Conservation (phyloP, 345 rosid genomes). For the Hibiscus syriacus region DNA sequence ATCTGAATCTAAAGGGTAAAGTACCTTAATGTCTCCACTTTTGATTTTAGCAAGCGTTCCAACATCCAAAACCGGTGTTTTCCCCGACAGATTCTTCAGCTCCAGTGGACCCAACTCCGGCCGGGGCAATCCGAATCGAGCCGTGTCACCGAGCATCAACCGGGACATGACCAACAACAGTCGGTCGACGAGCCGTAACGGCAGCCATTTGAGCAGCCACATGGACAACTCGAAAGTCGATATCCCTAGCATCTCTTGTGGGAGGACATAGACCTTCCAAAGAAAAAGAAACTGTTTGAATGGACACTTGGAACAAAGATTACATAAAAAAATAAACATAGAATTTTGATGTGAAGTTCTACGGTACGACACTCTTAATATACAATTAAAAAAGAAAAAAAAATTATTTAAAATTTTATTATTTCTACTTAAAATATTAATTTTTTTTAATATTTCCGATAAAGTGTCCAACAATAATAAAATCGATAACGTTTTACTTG, state of each 20-base stretch:
- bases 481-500: too few species aligned
- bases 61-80: constrained; percentile 88
- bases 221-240: constrained; percentile 93
- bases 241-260: constrained; percentile 86
- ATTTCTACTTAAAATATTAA: too few species aligned
- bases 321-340: background rate
- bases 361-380: too few species aligned
- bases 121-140: constrained; percentile 62
- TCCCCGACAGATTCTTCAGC: constrained; percentile 65
- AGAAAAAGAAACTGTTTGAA: constrained; percentile 1
- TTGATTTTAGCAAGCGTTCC: constrained; percentile 84
- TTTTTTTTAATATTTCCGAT: too few species aligned
- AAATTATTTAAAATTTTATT: too few species aligned
- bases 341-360: too few species aligned
- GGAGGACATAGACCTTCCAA: constrained; percentile 87
- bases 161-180: constrained; percentile 51
- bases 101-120: constrained; percentile 75
- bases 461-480: too few species aligned
- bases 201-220: constrained; percentile 88
- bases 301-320: background rate
- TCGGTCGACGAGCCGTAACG: constrained; percentile 67
- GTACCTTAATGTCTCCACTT: constrained; percentile 83
- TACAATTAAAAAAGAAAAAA: too few species aligned
- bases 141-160: constrained; percentile 71
- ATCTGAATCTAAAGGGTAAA: too few species aligned